Base-by-base conservation (phyloP, 176 grass and related monocot genomes). In the Musa schizocarpa region DNA sequence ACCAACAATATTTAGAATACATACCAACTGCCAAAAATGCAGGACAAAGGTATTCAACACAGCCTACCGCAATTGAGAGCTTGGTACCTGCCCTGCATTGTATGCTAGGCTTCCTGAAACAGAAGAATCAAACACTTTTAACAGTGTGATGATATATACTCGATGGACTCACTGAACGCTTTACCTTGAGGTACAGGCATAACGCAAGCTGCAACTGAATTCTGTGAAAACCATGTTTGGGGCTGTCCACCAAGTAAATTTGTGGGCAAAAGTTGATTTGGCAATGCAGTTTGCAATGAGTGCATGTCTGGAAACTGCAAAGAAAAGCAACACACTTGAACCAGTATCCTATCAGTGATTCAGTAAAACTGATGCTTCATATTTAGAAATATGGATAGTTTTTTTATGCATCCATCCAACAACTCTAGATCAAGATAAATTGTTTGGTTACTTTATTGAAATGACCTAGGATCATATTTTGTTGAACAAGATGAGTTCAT, bases 261-360 rank as follows among this genome's bases (percentile, higher is more conserved):
- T 82, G 73, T 55, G 50, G 85, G 77, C 66, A 86, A 14, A 34
- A 78, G 57, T 66, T 80, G 27, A 78, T 80, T 73, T 68, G 83
- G 86, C 74, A 93, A 82, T 72, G 80, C 74, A 13, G 61, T 68
- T 77, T 85, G 81, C 74, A 93, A 72, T 25, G 75, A 81, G 69
- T 70, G 82, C 74, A 88, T 43, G 58, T 83, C 86, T 76, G 80
- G 81, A 79, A 92, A 87, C 93, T 97, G 85, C 63, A 87, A 78
- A 81, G 34, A 43, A 43, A 43, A 43, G 34, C 34, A 43, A 43
- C 34, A 43, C 34, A 43, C 34, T 43, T 43, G 4, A 43, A 43
- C 34, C 34, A 6, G 34, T 43, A 43, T 43, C 4, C 34, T 6
- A 43, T 43, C 34, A 43, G 34, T 43, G 34, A 43, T 43, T 43